Evolutionary conservation across 1,284 basidiomycete genomes (phyloP).

Genomic region (Ustilago trichophora): DNA sequence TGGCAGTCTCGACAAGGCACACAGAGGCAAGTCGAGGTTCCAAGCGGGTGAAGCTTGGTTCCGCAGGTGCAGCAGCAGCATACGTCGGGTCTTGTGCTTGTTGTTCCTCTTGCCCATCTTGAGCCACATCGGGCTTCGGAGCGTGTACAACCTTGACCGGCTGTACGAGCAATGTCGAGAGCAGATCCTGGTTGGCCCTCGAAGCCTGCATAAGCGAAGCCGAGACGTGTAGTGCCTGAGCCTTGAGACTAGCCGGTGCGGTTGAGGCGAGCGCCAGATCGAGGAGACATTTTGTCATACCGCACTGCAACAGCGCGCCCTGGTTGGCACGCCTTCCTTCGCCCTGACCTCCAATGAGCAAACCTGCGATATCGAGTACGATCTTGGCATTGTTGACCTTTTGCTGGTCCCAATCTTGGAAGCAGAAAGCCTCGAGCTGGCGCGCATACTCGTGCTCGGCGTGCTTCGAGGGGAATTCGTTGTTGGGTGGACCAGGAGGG

Average conservation of each 20-base stretch:
- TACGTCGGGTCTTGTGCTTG: constrained; percentile 6
- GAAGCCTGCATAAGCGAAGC: constrained; percentile 53
- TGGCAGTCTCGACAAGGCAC: constrained; percentile 45
- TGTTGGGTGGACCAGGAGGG: constrained; percentile 70
- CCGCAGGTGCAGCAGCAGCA: background rate
- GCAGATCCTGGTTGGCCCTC: constrained; percentile 69
- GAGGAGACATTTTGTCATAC: constrained; percentile 82
- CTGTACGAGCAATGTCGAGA: constrained; percentile 59
- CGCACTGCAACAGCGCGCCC: constrained; percentile 70
- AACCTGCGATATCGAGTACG: constrained; percentile 80
- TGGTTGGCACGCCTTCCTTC: constrained; percentile 70
- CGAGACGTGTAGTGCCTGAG: constrained; percentile 77
- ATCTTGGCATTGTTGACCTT: constrained; percentile 81
- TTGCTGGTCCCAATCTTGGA: constrained; percentile 95
- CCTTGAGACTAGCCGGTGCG: constrained; percentile 83
- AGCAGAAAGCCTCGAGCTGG: constrained; percentile 85
- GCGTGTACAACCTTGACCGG: constrained; percentile 43
- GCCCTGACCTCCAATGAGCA: constrained; percentile 69
- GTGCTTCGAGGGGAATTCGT: constrained; percentile 69
- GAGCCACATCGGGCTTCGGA: constrained; percentile 4
- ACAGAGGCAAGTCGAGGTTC: constrained; percentile 45
- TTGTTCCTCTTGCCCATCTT: constrained; percentile 6
- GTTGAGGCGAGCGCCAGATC: constrained; percentile 91
- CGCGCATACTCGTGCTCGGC: constrained; percentile 67
- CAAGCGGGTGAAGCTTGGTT: constrained; percentile 30